These are phyloP conservation scores for Malassezia cuniculi DNA, from an alignment of 1,284 basidiomycete species.

Conservation along the genomic window DNA sequence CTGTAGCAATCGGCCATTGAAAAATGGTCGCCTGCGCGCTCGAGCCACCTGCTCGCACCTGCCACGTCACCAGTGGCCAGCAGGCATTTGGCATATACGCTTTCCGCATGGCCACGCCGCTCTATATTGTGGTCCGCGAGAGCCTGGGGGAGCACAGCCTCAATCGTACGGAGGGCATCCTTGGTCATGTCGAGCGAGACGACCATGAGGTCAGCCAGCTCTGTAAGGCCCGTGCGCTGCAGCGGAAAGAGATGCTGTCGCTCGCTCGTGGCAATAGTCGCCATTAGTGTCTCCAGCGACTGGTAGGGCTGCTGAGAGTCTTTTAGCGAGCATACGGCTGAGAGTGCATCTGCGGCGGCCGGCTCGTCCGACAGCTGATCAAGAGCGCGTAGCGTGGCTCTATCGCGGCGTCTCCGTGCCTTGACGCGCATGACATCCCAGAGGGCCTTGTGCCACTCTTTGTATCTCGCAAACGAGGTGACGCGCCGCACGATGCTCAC, in stretches of 20 bases:
- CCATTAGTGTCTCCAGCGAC: slow-evolving; percentile 4
- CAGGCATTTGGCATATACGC: slow-evolving; percentile 1
- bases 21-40: slow-evolving; percentile 2
- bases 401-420: slow-evolving; percentile 5
- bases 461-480: neutral
- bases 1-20: slow-evolving; percentile 1
- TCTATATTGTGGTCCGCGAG: slow-evolving; percentile 11
- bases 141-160: slow-evolving; percentile 8
- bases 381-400: slow-evolving; percentile 4
- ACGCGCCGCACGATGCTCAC: neutral
- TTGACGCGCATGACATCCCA: slow-evolving; percentile 7
- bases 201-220: slow-evolving; percentile 6
- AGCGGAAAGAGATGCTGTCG: slow-evolving; percentile 6
- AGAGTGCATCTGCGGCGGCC: neutral
- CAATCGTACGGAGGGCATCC: neutral
- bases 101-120: slow-evolving; percentile 3
- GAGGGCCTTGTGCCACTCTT: slow-evolving; percentile 5
- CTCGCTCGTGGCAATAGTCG: slow-evolving; percentile 3
- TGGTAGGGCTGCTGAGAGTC: slow-evolving; percentile 7
- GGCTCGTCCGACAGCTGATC: neutral
- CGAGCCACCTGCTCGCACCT: slow-evolving; percentile 2
- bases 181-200: slow-evolving; percentile 2
- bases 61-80: neutral
- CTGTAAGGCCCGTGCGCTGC: slow-evolving; percentile 6
- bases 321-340: no score